These are phyloP conservation scores for Chaetomium sp. DNA, from an alignment of 2,329 filamentous ascomycete species.

Conservation along the genomic window DNA sequence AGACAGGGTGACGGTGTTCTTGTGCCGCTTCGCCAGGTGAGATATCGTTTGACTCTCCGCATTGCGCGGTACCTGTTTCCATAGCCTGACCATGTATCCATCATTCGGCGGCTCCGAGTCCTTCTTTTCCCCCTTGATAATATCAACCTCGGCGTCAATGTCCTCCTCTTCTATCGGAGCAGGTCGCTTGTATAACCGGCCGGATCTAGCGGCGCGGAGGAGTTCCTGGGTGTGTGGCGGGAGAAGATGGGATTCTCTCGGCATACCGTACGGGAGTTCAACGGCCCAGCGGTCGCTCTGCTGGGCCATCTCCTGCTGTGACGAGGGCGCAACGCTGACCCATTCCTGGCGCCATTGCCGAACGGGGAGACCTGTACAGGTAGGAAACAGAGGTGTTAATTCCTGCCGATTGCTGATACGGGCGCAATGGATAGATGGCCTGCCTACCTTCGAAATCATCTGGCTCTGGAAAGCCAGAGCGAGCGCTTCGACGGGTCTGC, in stretches of 20 bases:
- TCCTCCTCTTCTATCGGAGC: constrained; percentile 64
- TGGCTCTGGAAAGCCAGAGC: constrained; percentile 59
- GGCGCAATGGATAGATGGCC: neutral
- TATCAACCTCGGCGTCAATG: constrained; percentile 48
- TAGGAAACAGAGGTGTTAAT: constrained; percentile 30
- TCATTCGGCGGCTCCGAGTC: constrained; percentile 49
- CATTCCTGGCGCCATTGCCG: constrained; percentile 82
- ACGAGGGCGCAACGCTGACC: constrained; percentile 68
- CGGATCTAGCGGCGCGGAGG: constrained; percentile 77
- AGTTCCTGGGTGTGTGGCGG: constrained; percentile 80
- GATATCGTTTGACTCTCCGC: constrained; percentile 56
- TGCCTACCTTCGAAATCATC: constrained; percentile 59
- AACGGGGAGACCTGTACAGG: constrained; percentile 73
- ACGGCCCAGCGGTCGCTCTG: constrained; percentile 70
- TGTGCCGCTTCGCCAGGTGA: constrained; percentile 63
- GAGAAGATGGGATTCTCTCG: constrained; percentile 78
- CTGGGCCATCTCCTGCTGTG: constrained; percentile 63
- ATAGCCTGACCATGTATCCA: constrained; percentile 59
- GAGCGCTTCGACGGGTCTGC: constrained; percentile 60
- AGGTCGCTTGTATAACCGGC: constrained; percentile 72
- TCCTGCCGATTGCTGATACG: too few species aligned
- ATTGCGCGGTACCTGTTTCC: constrained; percentile 64
- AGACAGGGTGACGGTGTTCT: constrained; percentile 60
- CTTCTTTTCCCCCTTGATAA: constrained; percentile 56
- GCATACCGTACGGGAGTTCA: constrained; percentile 79